A percentile compares a stretch with the other conserved stretches of the same genome.
These are phyloP conservation scores for Anthracocystis walkeri DNA, from an alignment of 1,284 basidiomycete species.

Conservation along the genomic window DNA sequence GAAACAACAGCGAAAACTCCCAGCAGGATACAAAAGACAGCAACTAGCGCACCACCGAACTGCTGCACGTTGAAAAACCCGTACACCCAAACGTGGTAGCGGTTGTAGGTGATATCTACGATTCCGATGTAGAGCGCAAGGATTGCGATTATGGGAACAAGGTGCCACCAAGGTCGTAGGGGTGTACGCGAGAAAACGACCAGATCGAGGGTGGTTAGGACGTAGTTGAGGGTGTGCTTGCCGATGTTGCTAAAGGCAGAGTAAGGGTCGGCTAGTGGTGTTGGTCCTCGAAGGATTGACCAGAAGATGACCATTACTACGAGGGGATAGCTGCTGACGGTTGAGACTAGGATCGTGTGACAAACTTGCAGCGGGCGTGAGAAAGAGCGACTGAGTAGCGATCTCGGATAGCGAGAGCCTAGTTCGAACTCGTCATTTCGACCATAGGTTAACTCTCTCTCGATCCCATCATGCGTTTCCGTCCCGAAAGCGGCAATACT, in stretches of 20 bases:
- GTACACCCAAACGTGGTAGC: conserved; percentile 43
- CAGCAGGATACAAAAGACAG: conserved; percentile 37
- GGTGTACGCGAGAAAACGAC: conserved; percentile 73
- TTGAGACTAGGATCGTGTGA: conserved; percentile 40
- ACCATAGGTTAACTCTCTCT: conserved; percentile 19
- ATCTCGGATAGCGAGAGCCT: conserved; percentile 28
- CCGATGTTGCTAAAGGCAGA: conserved; percentile 76
- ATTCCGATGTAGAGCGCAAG: conserved; percentile 76
- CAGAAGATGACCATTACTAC: conserved; percentile 79
- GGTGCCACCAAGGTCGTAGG: conserved; percentile 73
- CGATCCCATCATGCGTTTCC: conserved; percentile 23
- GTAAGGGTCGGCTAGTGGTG: conserved; percentile 74
- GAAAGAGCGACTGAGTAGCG: conserved; percentile 26
- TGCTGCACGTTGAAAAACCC: conserved; percentile 52
- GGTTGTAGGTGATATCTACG: conserved; percentile 45
- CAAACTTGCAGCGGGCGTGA: conserved; percentile 35
- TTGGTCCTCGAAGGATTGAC: conserved; percentile 72
- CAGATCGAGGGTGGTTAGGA: conserved; percentile 76
- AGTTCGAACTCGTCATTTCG: conserved; percentile 21
- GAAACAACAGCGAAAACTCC: conserved; percentile 37
- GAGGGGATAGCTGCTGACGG: conserved; percentile 72
- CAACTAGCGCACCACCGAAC: conserved; percentile 40
- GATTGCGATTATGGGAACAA: conserved; percentile 73
- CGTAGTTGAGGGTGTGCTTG: conserved; percentile 76
- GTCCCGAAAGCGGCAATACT: conserved; percentile 28